phyloP scores from a whole-genome alignment of 768 basidiomycete species.

The Pholiota conissans region DNA sequence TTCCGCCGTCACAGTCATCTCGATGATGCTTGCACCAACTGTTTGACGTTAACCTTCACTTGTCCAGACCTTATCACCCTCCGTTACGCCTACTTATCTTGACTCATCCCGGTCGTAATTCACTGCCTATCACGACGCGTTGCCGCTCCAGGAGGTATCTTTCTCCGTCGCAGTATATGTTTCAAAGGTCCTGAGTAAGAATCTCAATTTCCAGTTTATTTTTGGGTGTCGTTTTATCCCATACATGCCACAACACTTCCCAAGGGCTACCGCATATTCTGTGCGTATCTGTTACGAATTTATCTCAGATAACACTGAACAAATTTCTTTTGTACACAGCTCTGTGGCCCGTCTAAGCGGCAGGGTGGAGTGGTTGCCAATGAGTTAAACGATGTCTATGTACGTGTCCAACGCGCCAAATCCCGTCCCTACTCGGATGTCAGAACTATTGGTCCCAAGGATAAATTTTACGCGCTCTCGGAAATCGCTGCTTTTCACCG shows the following conservation, averaged over 20 bases:
- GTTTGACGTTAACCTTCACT: too few relatives aligned
- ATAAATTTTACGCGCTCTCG: not conserved
- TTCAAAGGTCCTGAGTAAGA: not conserved
- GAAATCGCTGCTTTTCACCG: not conserved
- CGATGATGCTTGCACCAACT: too few relatives aligned
- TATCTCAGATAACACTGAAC: not conserved
- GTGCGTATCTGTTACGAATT: not conserved
- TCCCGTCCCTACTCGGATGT: not conserved
- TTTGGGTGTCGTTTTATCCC: not conserved
- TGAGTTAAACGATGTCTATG: not conserved
- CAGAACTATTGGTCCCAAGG: not conserved
- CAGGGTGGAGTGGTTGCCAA: not conserved
- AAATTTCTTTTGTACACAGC: not conserved
- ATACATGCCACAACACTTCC: too few relatives aligned
- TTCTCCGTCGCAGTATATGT: not conserved
- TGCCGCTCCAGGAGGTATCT: not conserved
- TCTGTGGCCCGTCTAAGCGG: not conserved
- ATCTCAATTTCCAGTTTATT: not conserved
- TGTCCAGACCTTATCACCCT: not conserved
- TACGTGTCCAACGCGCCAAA: not conserved
- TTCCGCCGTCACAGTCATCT: too few relatives aligned
- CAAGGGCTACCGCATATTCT: not conserved
- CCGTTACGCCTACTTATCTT: not conserved
- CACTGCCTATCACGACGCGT: not conserved
- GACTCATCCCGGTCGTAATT: not conserved